A percentile compares a stretch with the other conserved stretches of the same genome.
Evolutionary conservation across 2,329 filamentous ascomycete genomes (phyloP).

Genomic region (Ophiostoma montium): DNA sequence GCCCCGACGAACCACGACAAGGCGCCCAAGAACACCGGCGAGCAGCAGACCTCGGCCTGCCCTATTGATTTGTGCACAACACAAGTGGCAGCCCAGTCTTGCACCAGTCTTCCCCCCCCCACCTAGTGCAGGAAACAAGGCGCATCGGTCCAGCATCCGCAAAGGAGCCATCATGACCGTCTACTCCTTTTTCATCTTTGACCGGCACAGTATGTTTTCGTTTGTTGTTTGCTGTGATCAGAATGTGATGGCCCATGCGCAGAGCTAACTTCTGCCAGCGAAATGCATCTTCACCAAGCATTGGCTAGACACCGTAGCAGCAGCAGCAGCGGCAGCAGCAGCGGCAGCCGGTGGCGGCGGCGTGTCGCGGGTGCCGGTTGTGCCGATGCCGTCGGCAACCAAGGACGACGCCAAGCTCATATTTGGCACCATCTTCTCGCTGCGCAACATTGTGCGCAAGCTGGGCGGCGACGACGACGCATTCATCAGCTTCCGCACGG

Average conservation of each 20-base stretch:
- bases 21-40: too few species aligned
- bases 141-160: background rate
- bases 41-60: too few species aligned
- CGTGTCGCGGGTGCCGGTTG: constrained; percentile 1
- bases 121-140: background rate
- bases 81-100: background rate
- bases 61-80: background rate
- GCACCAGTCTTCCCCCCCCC: background rate
- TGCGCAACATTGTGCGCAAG: constrained; percentile 94
- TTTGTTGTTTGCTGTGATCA: background rate
- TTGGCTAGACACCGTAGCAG: constrained; percentile 46
- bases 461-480: constrained; percentile 87
- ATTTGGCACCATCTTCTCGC: constrained; percentile 90
- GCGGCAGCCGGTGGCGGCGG: background rate
- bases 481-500: constrained; percentile 87
- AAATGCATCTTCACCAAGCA: constrained; percentile 93
- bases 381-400: constrained; percentile 15
- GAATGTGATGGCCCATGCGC: background rate
- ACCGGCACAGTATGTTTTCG: constrained; percentile 75
- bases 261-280: constrained; percentile 37
- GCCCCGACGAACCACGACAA: background rate
- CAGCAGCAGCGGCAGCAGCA: constrained; percentile 5
- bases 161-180: constrained; percentile 55
- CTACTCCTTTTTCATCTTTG: constrained; percentile 98
- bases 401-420: constrained; percentile 87